Conservation (phyloP, 2,329 filamentous ascomycete genomes). For the Diaporthe citriasiana region DNA sequence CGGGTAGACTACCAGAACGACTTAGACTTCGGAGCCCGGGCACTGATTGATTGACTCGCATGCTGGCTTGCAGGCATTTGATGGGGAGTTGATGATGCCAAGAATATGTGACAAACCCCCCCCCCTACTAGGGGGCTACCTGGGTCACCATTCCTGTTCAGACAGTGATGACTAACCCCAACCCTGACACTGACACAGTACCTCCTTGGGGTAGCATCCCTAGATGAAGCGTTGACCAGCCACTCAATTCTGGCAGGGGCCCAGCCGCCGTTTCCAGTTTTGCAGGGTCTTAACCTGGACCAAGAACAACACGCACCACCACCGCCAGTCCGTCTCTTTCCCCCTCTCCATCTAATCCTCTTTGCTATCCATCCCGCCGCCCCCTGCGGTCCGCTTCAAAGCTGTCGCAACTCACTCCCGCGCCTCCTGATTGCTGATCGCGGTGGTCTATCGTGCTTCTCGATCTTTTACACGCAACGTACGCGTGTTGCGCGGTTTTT, state of each 20-base stretch:
- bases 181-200: not conserved
- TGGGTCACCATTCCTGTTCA: no score
- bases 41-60: not conserved
- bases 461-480: not conserved
- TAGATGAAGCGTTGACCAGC: slow-evolving; percentile 18
- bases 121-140: no score
- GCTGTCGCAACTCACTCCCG: slow-evolving; percentile 40
- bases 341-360: slow-evolving; percentile 31
- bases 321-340: slow-evolving; percentile 12
- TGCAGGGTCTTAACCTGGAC: slow-evolving; percentile 29
- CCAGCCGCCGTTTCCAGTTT: slow-evolving; percentile 18
- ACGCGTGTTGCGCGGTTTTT: slow-evolving; percentile 37
- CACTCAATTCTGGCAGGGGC: slow-evolving; percentile 24
- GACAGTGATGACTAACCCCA: no score
- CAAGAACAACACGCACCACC: slow-evolving; percentile 34
- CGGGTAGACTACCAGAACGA: not conserved
- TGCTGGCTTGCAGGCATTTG: not conserved
- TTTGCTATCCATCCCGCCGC: slow-evolving; percentile 30
- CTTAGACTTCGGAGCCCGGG: not conserved
- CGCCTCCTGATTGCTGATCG: slow-evolving; percentile 18
- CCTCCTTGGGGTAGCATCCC: not conserved
- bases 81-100: not conserved
- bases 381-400: slow-evolving; percentile 38
- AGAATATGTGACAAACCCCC: slow-evolving; percentile 1
- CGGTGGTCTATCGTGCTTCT: slow-evolving; percentile 22